Evolutionary conservation across 2,329 filamentous ascomycete species (phyloP), one percentile per base, ranked within the genome.

Genomic region (Botrytis galanthina): DNA sequence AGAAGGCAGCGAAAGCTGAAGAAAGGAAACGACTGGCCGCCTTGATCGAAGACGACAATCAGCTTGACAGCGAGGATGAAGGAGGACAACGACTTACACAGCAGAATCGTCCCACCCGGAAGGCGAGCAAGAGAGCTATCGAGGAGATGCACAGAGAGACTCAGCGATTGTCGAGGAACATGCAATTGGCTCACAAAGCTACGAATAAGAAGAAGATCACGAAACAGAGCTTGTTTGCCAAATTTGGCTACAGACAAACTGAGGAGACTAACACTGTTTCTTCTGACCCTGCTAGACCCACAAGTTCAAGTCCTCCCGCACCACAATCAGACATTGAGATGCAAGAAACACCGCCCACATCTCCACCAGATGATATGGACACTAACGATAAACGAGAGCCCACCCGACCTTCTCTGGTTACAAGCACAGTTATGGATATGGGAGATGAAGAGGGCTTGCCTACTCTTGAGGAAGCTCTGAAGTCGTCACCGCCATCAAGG

Each of bases 121-220:
- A 96, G 81, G 95, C 96, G 0, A 95, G 95, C 84, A 98, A 95
- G 84, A 98, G 94, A 83, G 96, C 96, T 0, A 82, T 98, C 60
- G 93, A 98, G 80, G 95, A 98, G 78, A 98, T 99, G 92, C 92
- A 92, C 78, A 89, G 94, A 73, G 96, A 99, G 83, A 98, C 95
- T 1, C 96, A 99, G 84, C 90, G 96, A 44, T 89, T 99, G 84
- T 91, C 89, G 77, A 89, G 96, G 77, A 97, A 92, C 80, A 93
- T 97, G 89, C 95, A 98, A 82, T 87, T 99, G 67, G 90, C 93
- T 1, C 95, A 98, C 82, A 91, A 97, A 80, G 92, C 93, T 37
- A 93, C 91, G 83, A 97, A 94, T 1, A 95, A 92, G 82, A 98
- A 96, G 86, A 97, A 94, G 84, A 92, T 97, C 76, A 90, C 91